Conservation (phyloP, 2,329 filamentous ascomycete species). For the Amauroascus verrucosus region DNA sequence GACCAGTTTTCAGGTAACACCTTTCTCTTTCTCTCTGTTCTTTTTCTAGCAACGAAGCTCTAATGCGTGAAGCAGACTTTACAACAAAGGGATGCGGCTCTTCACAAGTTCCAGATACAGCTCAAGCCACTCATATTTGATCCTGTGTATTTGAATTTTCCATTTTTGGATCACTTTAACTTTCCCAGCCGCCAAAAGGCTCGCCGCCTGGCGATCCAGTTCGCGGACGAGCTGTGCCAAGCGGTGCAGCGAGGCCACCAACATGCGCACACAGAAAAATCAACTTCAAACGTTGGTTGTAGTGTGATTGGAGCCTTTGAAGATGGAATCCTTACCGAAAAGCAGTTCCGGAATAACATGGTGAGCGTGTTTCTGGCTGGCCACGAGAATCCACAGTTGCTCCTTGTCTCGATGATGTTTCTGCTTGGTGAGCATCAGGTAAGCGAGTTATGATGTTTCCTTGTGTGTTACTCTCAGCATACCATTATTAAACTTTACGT, state of each 20-base stretch:
- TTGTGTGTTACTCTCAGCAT: background rate
- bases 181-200: background rate
- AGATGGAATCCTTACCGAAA: constrained; percentile 25
- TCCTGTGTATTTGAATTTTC: background rate
- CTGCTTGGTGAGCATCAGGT: constrained; percentile 4
- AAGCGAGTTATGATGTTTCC: background rate
- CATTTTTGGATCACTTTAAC: background rate
- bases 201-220: background rate
- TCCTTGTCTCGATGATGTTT: constrained; percentile 30
- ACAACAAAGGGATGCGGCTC: constrained; percentile 10
- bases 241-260: background rate
- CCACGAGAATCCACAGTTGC: constrained; percentile 36
- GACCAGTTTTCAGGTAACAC: constrained; percentile 20
- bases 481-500: background rate
- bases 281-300: constrained; percentile 13
- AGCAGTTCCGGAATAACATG: constrained; percentile 34
- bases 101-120: background rate
- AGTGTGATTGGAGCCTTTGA: constrained; percentile 14
- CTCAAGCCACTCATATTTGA: background rate
- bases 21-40: no score
- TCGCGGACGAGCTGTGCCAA: background rate
- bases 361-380: constrained; percentile 35
- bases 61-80: no score
- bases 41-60: no score
- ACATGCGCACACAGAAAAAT: background rate